Conservation (phyloP, 306 rosid species). For the Echinosophora koreensis region DNA sequence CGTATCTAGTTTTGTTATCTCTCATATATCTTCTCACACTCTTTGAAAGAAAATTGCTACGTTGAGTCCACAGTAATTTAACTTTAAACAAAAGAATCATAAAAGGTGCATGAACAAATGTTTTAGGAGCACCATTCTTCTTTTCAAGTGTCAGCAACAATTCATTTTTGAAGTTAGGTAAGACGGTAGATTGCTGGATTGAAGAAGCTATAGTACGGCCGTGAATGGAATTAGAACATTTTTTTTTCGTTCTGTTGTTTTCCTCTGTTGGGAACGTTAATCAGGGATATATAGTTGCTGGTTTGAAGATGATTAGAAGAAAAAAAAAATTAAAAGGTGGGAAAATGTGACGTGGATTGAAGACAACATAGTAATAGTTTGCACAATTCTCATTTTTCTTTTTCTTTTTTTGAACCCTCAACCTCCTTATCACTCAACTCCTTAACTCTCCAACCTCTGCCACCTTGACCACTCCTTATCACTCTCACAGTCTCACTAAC, state of each 20-base stretch:
- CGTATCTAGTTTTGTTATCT: no score
- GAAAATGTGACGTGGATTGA: slow-evolving; percentile 1
- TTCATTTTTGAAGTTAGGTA: slow-evolving; percentile 18
- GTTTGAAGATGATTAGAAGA: background rate
- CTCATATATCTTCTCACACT: background rate
- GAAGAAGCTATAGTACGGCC: background rate
- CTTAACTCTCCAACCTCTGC: no score
- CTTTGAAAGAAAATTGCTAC: background rate
- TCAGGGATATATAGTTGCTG: background rate
- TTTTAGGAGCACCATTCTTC: no score
- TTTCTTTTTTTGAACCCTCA: no score
- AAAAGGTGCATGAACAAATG: background rate
- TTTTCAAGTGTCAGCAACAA: background rate
- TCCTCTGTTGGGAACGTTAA: background rate
- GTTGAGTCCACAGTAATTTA: background rate
- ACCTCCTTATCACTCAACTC: no score
- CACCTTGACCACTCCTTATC: no score
- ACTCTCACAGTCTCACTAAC: no score
- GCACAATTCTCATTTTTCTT: background rate
- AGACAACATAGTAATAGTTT: background rate
- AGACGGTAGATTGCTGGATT: background rate
- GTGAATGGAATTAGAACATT: background rate
- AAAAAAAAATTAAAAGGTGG: background rate
- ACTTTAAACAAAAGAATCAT: background rate
- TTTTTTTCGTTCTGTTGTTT: background rate